Percentiles rank a stretch among this genome's conserved stretches.
phyloP scores from a whole-genome alignment of 169 alveolate genomes.

The Haemoproteus tartakovskyi region DNA sequence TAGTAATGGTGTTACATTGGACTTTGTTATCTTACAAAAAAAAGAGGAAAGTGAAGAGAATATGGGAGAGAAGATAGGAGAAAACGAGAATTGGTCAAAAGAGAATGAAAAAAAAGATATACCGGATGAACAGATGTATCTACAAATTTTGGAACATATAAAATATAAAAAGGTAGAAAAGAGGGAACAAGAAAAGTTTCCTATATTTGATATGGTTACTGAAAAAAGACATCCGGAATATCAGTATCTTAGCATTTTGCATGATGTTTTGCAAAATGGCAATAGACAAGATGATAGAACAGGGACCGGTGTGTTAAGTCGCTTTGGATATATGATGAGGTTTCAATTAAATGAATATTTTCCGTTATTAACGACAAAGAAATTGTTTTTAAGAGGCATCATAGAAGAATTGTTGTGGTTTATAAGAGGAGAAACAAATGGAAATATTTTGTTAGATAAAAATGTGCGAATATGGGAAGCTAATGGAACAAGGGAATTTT shows the following conservation, averaged over 20 bases:
- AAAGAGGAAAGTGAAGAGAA: not conserved
- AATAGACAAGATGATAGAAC: constrained; percentile 89
- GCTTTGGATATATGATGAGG: constrained; percentile 94
- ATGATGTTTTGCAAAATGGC: constrained; percentile 89
- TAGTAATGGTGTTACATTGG: constrained; percentile 54
- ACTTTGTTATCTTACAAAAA: constrained; percentile 66
- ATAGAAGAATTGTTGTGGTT: constrained; percentile 96
- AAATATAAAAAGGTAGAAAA: too few relatives aligned
- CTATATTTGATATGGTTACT: too few relatives aligned
- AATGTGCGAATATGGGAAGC: constrained; percentile 95
- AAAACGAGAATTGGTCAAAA: too few relatives aligned
- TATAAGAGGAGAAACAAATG: constrained; percentile 93
- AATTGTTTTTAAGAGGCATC: constrained; percentile 90
- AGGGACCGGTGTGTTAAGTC: constrained; percentile 86
- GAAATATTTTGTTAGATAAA: constrained; percentile 89
- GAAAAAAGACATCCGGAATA: constrained; percentile 89
- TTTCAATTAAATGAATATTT: constrained; percentile 89
- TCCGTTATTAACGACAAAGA: constrained; percentile 96
- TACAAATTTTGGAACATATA: constrained; percentile 74
- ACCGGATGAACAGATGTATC: too few relatives aligned
- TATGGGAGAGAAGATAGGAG: too few relatives aligned
- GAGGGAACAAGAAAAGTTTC: too few relatives aligned
- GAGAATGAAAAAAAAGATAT: too few relatives aligned
- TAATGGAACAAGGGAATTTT: constrained; percentile 95
- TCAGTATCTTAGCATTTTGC: constrained; percentile 90